Base-by-base conservation (phyloP, 768 basidiomycete species). In the Lentinula boryana region DNA sequence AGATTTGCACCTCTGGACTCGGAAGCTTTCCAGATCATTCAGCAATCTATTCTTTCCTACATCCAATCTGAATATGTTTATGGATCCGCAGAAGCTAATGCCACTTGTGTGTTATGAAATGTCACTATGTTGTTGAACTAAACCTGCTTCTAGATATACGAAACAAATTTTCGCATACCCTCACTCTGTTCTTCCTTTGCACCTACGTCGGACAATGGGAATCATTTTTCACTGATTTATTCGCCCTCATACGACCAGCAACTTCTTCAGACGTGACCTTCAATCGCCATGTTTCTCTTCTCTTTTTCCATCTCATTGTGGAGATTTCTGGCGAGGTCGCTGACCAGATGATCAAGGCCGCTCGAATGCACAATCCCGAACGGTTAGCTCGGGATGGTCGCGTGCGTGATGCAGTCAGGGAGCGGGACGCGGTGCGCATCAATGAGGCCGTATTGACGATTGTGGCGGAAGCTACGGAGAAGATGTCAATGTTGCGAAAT, bases 291-390 rank as follows among this genome's bases (percentile, higher is more conserved):
- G 83, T 96, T 35, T 90, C 90, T 21, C 80, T 95, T 32, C 82
- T 99, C 61, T 86, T 97, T 71, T 91, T 98, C 71, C 94, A 91
- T 68, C 80, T 98, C 66, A 80, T 99, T 48, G 85, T 91, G 62
- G 97, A 99, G 72, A 95, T 98, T 58, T 95, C 95, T 0, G 91
- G 91, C 12, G 97, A 99, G 73, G 91, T 98, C n/a, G 93, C 93
- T 54, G 97, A 99, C 76, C 90, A 93, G 68, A 85, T 93, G 63
- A 85, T 98, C 67, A 94, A 96, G 74, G 82, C 91, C 54, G 95
- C 95, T 13, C 80, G 95, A 55, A 71, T 84, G 46, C 94, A 83
- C 70, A 86, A 79, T 58, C 75, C 80, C 7, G 83, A 79, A 53
- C 83, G 97, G 52, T 87, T 93, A 69, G 77, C 81, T 49, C 85